Percentiles rank a stretch among this genome's conserved stretches.
phyloP scores from a whole-genome alignment of 352 stramenopile species.

The Phytophthora nicotianae region DNA sequence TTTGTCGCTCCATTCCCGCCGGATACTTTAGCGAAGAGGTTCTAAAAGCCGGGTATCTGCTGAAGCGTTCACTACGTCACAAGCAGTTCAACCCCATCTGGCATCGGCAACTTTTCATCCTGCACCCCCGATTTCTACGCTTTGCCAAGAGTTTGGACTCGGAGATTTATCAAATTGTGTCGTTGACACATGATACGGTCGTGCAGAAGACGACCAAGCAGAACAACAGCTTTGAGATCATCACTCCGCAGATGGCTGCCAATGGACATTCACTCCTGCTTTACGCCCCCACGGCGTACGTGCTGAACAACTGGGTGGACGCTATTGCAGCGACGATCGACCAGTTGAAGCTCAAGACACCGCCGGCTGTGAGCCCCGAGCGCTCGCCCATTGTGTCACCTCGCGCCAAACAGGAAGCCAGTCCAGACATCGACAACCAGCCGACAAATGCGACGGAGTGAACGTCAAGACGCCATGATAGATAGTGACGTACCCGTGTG shows the following conservation, averaged over 20 bases:
- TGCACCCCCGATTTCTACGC: constrained; percentile 71
- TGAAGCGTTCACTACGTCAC: constrained; percentile 88
- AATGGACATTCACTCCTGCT: constrained; percentile 72
- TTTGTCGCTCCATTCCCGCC: constrained; percentile 40
- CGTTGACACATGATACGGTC: constrained; percentile 61
- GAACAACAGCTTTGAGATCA: constrained; percentile 81
- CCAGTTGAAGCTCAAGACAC: constrained; percentile 33
- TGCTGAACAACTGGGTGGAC: constrained; percentile 69
- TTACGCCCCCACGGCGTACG: constrained; percentile 52
- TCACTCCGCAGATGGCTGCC: constrained; percentile 72
- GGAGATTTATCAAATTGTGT: constrained; percentile 80
- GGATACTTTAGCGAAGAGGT: constrained; percentile 71
- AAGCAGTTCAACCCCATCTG: constrained; percentile 88
- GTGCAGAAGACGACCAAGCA: constrained; percentile 75
- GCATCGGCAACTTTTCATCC: constrained; percentile 75
- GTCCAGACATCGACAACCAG: constrained; percentile 24
- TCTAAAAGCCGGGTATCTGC: constrained; percentile 70
- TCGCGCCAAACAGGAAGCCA: constrained; percentile 29
- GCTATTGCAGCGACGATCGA: constrained; percentile 59
- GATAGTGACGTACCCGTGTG: constrained; percentile 18
- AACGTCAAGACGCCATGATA: constrained; percentile 18
- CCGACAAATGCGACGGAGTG: constrained; percentile 22
- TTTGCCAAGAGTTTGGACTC: constrained; percentile 70
- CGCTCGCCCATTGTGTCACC: constrained; percentile 33
- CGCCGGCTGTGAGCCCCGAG: constrained; percentile 15